Conservation (phyloP, 805 yeast species). For the Candida caryicola region DNA sequence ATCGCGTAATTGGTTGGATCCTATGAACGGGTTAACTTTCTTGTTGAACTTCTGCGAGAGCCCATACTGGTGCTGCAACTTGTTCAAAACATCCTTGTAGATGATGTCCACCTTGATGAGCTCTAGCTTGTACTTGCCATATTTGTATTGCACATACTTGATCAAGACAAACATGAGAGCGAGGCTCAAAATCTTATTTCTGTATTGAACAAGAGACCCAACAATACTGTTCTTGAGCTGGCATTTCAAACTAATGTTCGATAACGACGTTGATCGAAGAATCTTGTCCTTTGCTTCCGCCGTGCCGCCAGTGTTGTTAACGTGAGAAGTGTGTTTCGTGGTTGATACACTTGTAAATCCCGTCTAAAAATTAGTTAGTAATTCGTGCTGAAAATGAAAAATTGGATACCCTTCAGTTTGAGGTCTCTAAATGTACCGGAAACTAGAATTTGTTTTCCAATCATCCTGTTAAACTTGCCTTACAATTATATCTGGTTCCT, state of each 20-base stretch:
- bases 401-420: background rate
- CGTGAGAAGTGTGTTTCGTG: constrained; percentile 17
- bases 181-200: constrained; percentile 15
- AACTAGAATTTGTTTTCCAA: background rate
- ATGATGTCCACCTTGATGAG: constrained; percentile 44
- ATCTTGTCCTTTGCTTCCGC: constrained; percentile 45
- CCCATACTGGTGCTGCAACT: constrained; percentile 34
- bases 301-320: constrained; percentile 39
- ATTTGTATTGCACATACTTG: constrained; percentile 30
- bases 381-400: constrained; percentile 1
- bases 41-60: constrained; percentile 26
- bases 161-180: constrained; percentile 16
- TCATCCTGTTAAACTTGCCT: constrained; percentile 57
- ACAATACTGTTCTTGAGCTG: constrained; percentile 52
- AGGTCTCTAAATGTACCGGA: background rate
- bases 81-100: constrained; percentile 46
- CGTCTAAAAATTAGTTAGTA: constrained; percentile 12
- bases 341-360: constrained; percentile 14
- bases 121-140: constrained; percentile 35
- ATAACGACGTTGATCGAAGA: constrained; percentile 73
- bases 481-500: constrained; percentile 69
- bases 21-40: constrained; percentile 48
- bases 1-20: constrained; percentile 72
- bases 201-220: constrained; percentile 30
- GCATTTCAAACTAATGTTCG: constrained; percentile 57